Conservation (phyloP, 768 basidiomycete species). For the Crepidotus variabilis region DNA sequence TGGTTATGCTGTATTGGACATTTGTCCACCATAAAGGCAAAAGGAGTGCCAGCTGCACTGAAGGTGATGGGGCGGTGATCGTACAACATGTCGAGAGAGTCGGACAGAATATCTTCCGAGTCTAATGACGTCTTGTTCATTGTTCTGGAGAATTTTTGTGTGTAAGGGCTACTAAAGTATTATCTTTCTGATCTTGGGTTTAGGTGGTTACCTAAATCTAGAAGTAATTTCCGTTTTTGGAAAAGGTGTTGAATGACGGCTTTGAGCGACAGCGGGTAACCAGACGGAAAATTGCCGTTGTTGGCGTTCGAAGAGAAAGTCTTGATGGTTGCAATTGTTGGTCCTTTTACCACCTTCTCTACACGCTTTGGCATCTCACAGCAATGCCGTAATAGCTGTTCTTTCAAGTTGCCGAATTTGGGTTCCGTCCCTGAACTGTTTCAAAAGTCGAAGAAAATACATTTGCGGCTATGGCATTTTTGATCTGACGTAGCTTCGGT, state of each 20-base stretch:
- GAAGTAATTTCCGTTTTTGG: slow-evolving; percentile 5
- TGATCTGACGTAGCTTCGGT: background rate
- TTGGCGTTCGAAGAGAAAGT: background rate
- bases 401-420: background rate
- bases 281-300: background rate
- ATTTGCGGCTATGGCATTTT: background rate
- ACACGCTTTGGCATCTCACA: background rate
- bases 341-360: background rate
- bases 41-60: slow-evolving; percentile 46
- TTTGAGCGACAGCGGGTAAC: background rate
- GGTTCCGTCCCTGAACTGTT: background rate
- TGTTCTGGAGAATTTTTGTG: background rate
- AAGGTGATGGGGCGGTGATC: slow-evolving; percentile 57
- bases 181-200: background rate
- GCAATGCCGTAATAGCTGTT: background rate
- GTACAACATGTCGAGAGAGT: slow-evolving; percentile 60
- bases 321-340: background rate
- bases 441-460: background rate
- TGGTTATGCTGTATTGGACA: slow-evolving; percentile 11
- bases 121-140: slow-evolving; percentile 19
- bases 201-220: background rate
- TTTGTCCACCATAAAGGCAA: slow-evolving; percentile 40
- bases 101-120: slow-evolving; percentile 67
- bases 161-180: background rate
- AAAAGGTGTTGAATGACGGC: background rate